Evolutionary conservation across 2,329 filamentous ascomycete genomes (phyloP).

Genomic region (Verticillium tricorpus): DNA sequence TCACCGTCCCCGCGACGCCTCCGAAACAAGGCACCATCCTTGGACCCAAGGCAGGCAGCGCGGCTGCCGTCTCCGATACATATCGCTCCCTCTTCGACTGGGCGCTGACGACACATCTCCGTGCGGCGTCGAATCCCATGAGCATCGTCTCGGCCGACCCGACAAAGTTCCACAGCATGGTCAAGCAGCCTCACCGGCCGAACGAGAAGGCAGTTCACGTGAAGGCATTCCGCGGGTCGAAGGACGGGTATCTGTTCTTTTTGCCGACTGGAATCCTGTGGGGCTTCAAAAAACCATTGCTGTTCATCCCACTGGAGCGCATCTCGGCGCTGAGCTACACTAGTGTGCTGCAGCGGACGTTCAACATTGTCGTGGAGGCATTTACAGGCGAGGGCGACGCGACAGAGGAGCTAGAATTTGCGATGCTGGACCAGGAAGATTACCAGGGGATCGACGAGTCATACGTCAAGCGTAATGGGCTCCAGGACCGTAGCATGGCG

Average conservation of each 20-base stretch:
- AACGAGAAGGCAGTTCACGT: constrained; percentile 62
- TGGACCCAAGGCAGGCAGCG: constrained; percentile 44
- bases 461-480: constrained; percentile 56
- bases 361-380: constrained; percentile 62
- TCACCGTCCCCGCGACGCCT: constrained; percentile 55
- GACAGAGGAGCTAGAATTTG: constrained; percentile 61
- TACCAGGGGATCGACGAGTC: constrained; percentile 57
- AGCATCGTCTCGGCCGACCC: constrained; percentile 49
- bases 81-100: constrained; percentile 57
- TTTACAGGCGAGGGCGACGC: constrained; percentile 41
- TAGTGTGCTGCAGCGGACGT: constrained; percentile 62
- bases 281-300: constrained; percentile 66
- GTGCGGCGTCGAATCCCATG: constrained; percentile 40
- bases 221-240: constrained; percentile 61
- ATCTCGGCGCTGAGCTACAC: constrained; percentile 64
- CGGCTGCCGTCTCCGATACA: constrained; percentile 52
- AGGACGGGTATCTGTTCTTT: constrained; percentile 66
- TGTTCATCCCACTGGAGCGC: constrained; percentile 58
- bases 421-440: constrained; percentile 67
- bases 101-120: constrained; percentile 50
- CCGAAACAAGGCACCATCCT: constrained; percentile 56
- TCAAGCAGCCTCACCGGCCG: constrained; percentile 53
- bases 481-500: constrained; percentile 66
- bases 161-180: constrained; percentile 51
- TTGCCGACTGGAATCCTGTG: constrained; percentile 63